Base-by-base conservation (phyloP, 2,329 filamentous ascomycete species). In the Botrytis hyacinthi region DNA sequence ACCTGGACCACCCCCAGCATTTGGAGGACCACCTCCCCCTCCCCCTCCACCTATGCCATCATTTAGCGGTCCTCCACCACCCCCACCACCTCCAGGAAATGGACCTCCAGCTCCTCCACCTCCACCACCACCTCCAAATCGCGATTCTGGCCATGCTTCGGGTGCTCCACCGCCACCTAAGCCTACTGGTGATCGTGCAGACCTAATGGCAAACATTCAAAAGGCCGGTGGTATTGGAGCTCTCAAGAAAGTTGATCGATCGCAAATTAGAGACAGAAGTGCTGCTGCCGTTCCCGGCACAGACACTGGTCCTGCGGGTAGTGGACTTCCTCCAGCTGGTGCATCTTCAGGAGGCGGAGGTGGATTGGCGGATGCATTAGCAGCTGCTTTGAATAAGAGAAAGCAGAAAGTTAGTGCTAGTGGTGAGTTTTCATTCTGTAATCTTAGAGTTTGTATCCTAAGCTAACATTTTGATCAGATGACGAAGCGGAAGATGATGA, bases 381-480 rank as follows among this genome's bases (percentile, higher is more conserved):
- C 93, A 74, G 91, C 90, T 74, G 92, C 92, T 73, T 83, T 95
- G 78, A 89, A 91, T 80, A 92, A 93, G 84, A 88, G 95, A 82
- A 98, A 98, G 86, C 90, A 94, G 83, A 97, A 97, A 86, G 95
- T 98, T 81, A 93, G 93, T 84, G 92, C 93, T 82, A 97, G 93
- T 86, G 95, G 95, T 98, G 89, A 90, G 93, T 91, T 26, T 26
- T 42, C 20, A 22, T 20, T 54, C 29, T 37, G 20, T 42, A 62
- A 74, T 69, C 65, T 35, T 20, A 37, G 54, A 59, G 35, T 46
- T 37, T 29, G 72, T 78, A 74, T 80, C 83, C 16, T 54, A 22
- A 74, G 69, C 74, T 81, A 77, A 81, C 66, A 76, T 75, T 79
- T 75, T 35, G 76, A 48, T 68, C 77, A 94, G 92, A 95, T 84